phyloP scores from a whole-genome alignment of 495 filamentous ascomycete genomes.

The Tuber microsphaerosporum region DNA sequence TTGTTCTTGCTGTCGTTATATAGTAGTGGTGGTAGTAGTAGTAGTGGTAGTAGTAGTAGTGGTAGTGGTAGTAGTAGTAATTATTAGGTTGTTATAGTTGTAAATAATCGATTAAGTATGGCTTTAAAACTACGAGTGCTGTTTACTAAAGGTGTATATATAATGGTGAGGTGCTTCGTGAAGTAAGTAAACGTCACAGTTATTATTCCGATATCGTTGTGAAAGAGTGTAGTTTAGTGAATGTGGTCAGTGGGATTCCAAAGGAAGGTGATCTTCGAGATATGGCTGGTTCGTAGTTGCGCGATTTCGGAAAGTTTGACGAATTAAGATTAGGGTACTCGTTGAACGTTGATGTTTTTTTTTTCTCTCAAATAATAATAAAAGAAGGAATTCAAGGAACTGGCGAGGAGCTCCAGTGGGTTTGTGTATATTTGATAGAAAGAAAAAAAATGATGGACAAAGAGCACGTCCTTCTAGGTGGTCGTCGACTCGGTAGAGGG shows the following conservation, averaged over 20 bases:
- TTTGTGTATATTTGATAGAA: conserved; percentile 19
- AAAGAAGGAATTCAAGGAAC: conserved; percentile 44
- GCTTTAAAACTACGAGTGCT: conserved; percentile 32
- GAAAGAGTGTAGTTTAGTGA: conserved; percentile 40
- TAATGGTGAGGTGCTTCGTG: conserved; percentile 10
- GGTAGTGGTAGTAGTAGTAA: background rate
- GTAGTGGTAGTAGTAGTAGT: background rate
- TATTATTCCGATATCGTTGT: conserved; percentile 36
- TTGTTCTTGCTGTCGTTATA: conserved; percentile 34
- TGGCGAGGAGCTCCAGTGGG: conserved; percentile 40
- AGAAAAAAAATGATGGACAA: background rate
- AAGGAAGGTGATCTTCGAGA: conserved; percentile 37
- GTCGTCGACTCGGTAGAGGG: background rate
- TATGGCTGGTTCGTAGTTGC: conserved; percentile 30
- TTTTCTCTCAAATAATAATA: conserved; percentile 1
- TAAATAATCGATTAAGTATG: conserved; percentile 38
- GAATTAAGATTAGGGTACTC: conserved; percentile 32
- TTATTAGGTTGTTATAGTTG: conserved; percentile 19
- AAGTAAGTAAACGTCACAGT: conserved; percentile 30
- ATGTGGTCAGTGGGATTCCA: conserved; percentile 27
- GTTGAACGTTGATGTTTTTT: conserved; percentile 17
- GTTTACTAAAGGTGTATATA: conserved; percentile 27
- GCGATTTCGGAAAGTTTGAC: conserved; percentile 26
- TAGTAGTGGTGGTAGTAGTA: background rate
- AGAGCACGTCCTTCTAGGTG: background rate